Evolutionary conservation across 805 yeast genomes (phyloP), one percentile per base, ranked within the genome.

Genomic region (Henningerozyma blattae): DNA sequence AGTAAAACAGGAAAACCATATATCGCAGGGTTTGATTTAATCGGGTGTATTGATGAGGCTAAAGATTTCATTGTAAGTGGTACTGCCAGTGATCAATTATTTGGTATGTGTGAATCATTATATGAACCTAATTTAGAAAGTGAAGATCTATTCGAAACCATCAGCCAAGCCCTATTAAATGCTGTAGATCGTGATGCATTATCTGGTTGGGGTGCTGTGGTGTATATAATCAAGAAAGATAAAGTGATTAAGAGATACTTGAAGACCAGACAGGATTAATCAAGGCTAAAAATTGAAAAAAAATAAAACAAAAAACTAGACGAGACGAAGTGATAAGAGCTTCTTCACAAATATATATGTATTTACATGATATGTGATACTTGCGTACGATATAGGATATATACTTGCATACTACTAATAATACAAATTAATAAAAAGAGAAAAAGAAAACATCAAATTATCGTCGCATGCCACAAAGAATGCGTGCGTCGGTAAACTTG

Each of bases 201-300:
- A 38, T 78, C 94, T 20, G 99, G 99, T 45, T 91, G 96, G 95
- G 98, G 98, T 51, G 95, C 94, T 7, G 81, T 84, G 14, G 97
- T 91, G 17, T 89, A 89, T 60, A 65, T 91, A 35, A 74, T 91
- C 34, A 83, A 94, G 31, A 86, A 86, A 62, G 97, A 89, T 55
- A 82, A 84, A 59, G 94, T 91, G 37, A 72, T 76, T 35, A 86
- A 79, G 64, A 75, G 93, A 52, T 75, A 81, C 48, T 72, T 91
- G 61, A 87, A 79, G 65, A 85, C 95, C 37, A 80, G 98, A 61
- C 97, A 89, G 67, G 99, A 91, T 70, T 91, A 70, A 59, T 18
- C 10, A 9, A 9, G 24, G 24, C 27, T 32, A 14, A 12, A 10
- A 15, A 16, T 22, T n/a, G 22, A 28, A 17, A 15, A 30, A 16